Evolutionary conservation across 306 rosid species (phyloP).

Genomic region (Mimosa bimucronata): DNA sequence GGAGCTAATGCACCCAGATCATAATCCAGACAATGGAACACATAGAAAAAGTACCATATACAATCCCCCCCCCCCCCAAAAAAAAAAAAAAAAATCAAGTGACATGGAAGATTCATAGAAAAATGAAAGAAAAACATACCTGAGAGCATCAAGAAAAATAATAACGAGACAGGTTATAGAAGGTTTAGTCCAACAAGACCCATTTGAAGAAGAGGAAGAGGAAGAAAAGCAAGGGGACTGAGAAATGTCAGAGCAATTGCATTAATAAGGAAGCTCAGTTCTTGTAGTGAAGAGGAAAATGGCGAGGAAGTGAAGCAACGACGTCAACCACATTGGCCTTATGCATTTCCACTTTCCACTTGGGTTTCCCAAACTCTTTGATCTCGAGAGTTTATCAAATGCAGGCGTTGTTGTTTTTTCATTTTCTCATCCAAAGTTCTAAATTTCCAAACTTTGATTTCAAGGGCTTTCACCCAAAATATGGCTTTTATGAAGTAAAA

Average conservation of each 20-base stretch:
- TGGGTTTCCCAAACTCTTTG: conserved; percentile 32
- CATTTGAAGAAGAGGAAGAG: too few relatives aligned
- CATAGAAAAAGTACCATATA: not conserved
- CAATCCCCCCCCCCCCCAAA: not conserved
- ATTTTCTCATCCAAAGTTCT: not conserved
- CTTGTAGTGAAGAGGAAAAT: conserved; percentile 80
- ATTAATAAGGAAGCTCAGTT: conserved; percentile 83
- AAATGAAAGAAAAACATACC: conserved; percentile 54
- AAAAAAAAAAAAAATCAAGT: too few relatives aligned
- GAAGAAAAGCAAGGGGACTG: conserved; percentile 66
- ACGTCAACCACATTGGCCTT: conserved; percentile 69
- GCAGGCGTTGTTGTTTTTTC: not conserved
- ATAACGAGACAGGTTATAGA: conserved; percentile 61
- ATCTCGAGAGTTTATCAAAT: not conserved
- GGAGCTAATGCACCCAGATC: conserved; percentile 69
- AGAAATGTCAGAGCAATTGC: conserved; percentile 70
- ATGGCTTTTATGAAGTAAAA: too few relatives aligned
- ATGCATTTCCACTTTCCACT: conserved; percentile 47
- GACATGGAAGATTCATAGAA: not conserved
- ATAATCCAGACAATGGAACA: not conserved
- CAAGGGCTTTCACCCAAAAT: too few relatives aligned
- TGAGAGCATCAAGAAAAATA: conserved; percentile 82
- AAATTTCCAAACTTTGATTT: not conserved
- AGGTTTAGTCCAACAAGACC: conserved; percentile 79
- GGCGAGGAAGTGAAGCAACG: conserved; percentile 62